Base-by-base conservation (phyloP, 179 eudicot species). In the Nepenthes alata region DNA sequence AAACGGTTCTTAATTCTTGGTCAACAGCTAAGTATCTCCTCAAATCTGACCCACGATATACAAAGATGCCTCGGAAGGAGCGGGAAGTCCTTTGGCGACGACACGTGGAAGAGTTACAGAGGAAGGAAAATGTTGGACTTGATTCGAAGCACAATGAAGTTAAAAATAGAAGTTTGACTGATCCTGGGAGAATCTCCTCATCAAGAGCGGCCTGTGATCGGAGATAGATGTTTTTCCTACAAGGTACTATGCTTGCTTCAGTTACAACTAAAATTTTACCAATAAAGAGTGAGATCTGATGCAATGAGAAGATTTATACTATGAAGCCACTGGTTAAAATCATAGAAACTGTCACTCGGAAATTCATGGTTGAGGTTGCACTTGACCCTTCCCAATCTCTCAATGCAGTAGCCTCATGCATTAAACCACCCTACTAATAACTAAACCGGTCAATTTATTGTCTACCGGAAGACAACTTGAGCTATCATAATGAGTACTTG, bases 71-170 rank as follows among this genome's bases (percentile, higher is more conserved):
- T 14, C 80, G 99, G 70, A 85, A 87, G 68, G 97, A 90, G 47
- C 76, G 95, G 74, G 99, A 94, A 70, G 70, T 83, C 52, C 76
- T 90, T 65, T 94, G 99, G 99, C 85, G 82, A 58, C 66, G 91
- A 45, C 89, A 87, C 76, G 86, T 75, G 12, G 99, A 90, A 59
- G 95, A 89, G n/a, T 58, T 88, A 15, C 85, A 74, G 50, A 70
- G 94, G 52, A 87, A 76, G 78, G 80, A 64, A 55, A 87, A 75
- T 70, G 75, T 41, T 49, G 60, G 70, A 59, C 58, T 52, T 39
- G 85, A 85, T 58, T 62, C 72, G 44, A 81, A 79, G 70, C 75
- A 73, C 49, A 36, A 37, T 39, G 91, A 88, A 45, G 75, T 71
- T 5, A 84, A 57, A 67, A 73, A 55, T 58, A 74, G 75, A 63